Evolutionary conservation across 805 yeast species (phyloP), one percentile per base, ranked within the genome.

Genomic region (Sungouiella blattae): DNA sequence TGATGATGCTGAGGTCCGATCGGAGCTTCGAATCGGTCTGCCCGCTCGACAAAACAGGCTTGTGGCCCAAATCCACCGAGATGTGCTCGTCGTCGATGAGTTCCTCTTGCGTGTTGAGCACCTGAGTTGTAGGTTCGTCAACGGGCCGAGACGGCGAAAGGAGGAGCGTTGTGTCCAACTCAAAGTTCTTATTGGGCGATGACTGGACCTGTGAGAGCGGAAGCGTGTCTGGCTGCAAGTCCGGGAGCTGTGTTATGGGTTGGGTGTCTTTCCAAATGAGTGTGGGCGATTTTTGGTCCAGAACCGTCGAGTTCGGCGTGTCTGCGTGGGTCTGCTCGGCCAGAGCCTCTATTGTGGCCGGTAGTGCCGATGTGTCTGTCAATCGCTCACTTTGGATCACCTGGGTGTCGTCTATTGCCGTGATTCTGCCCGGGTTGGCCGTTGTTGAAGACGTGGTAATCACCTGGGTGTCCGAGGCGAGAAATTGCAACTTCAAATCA

Each of bases 121-220:
- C 72, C 37, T 67, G 70, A 6, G 60, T 49, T n/a, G 63, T 44
- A 15, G 58, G 43, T 26, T 40, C 50, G 6, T 15, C 32, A 6
- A 8, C 15, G 5, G 13, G 22, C 15, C 17, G 12, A 5, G 18
- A 12, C 9, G 35, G 30, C 11, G 36, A 33, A 8, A 26, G 30
- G 4, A 21, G 17, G 14, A 33, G 26, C 12, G 36, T 22, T 2
- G 36, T 33, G 6, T 29, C 37, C 8, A 18, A 32, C 13, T 20
- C 24, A 11, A 17, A 26, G 12, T 16, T 26, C 26, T 32, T 32
- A 11, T 22, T 16, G 6, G 29, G 25, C n/a, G 33, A 23, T 12
- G 31, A 28, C 8, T 28, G 23, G 23, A 21, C 15, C 6, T 9
- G 22, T 20, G 22, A 6, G 13, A 24, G 26, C n/a, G n/a, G n/a